Base-by-base conservation (phyloP, 2,329 filamentous ascomycete genomes). In the Colletotrichum spaethianum region DNA sequence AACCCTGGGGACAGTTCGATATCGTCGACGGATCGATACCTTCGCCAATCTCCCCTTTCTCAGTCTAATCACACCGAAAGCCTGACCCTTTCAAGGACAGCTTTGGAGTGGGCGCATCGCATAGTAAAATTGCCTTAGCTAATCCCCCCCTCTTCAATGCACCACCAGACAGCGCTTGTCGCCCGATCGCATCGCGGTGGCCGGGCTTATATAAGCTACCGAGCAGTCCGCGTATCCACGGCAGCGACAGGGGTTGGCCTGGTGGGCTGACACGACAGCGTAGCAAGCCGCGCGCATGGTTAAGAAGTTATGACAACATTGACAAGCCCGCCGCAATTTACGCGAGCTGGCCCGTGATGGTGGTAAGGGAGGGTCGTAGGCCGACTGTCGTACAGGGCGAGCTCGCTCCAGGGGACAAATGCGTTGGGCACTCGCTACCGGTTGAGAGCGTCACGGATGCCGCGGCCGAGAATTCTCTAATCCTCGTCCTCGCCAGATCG, bases 271-370 rank as follows among this genome's bases (percentile, higher is more conserved):
- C 53, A 72, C 60, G 53, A 55, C 60, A 72, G 53, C 65, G 53
- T 72, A 60, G 70, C 66, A 72, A 72, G 70, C 70, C 66, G 70
- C 53, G 70, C 53, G 66, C 70, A 72, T 42, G 26, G 69, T 53
- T 38, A 46, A 60, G 53, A 60, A 64, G 66, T 56, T 64, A 70
- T 72, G 60, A 70, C 66, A 70, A 59, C 70, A 72, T 70, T 36
- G 70, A 57, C 70, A 48, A 64, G 65, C 65, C 65, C 57, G 70
- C 36, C 53, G 70, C 53, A 69, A 69, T 69, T 55, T 61, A 64
- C 65, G 57, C 69, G 56, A 56, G 64, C 20, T 61, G n/a, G 48
- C 28, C 56, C 46, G 42, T 56, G 53, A 52, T 50, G n/a, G 33
- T 31, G 60, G 4, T 44, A 50, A 46, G 59, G 36, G 16, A 46